These are phyloP conservation scores for Cystobasidiopsis lactophilus DNA, from an alignment of 768 basidiomycete species.

Conservation along the genomic window DNA sequence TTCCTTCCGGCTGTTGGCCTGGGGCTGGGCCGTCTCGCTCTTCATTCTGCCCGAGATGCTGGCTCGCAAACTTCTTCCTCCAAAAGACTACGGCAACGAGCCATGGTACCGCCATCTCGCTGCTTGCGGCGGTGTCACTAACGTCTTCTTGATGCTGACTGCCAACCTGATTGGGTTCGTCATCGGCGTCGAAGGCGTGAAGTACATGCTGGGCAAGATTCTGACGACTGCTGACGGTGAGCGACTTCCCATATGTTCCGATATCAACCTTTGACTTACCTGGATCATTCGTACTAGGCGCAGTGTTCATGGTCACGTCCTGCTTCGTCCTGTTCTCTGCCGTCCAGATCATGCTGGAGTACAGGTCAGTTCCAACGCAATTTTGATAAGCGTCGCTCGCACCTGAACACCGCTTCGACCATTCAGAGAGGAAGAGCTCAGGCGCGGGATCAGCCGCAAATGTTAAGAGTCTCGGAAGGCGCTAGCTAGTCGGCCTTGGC, in stretches of 20 bases:
- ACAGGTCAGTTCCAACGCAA: constrained; percentile 35
- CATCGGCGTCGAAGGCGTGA: constrained; percentile 57
- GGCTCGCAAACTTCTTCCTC: constrained; percentile 39
- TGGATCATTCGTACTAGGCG: background rate
- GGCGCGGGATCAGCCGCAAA: constrained; percentile 35
- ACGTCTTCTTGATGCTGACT: constrained; percentile 67
- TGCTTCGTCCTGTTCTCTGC: constrained; percentile 51
- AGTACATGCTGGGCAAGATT: constrained; percentile 42
- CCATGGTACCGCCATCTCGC: constrained; percentile 72
- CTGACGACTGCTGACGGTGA: constrained; percentile 45
- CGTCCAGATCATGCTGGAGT: constrained; percentile 88
- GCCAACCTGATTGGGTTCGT: constrained; percentile 94
- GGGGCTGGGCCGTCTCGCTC: constrained; percentile 86
- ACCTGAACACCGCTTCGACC: too few species aligned
- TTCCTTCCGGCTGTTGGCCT: constrained; percentile 61
- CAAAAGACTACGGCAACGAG: constrained; percentile 38
- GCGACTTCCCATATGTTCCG: constrained; percentile 2
- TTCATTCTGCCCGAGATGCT: constrained; percentile 73
- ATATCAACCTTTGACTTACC: too few species aligned
- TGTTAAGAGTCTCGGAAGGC: constrained; percentile 21
- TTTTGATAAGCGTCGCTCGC: constrained; percentile 3
- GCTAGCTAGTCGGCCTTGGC: background rate
- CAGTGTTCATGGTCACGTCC: constrained; percentile 38
- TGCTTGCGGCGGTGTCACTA: constrained; percentile 58
- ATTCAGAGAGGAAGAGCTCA: constrained; percentile 48